A percentile compares a stretch with the other conserved stretches of the same genome.
Evolutionary conservation across 2,329 filamentous ascomycete species (phyloP).

Genomic region (Xylariomycetidae sp.): DNA sequence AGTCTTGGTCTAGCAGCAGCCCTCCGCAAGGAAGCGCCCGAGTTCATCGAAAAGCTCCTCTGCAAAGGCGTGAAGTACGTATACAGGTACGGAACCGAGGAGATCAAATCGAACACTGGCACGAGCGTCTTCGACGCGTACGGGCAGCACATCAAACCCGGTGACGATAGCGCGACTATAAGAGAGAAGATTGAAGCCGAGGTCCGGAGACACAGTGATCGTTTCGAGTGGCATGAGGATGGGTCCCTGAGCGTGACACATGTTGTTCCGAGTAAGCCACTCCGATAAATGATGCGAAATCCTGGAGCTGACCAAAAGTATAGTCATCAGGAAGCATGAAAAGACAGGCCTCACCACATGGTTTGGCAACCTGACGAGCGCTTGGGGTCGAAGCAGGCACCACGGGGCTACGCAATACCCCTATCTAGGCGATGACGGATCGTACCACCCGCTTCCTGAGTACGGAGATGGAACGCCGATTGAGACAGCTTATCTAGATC

Average conservation of each 20-base stretch:
- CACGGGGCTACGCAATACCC: constrained; percentile 28
- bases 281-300: neutral
- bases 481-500: constrained; percentile 23
- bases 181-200: constrained; percentile 26
- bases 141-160: constrained; percentile 21
- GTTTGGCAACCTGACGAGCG: constrained; percentile 32
- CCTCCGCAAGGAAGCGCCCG: constrained; percentile 21
- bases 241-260: constrained; percentile 31
- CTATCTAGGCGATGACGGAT: constrained; percentile 27
- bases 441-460: constrained; percentile 28
- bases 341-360: constrained; percentile 22
- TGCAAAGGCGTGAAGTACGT: constrained; percentile 26
- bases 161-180: constrained; percentile 18
- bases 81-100: constrained; percentile 23
- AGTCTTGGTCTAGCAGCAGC: constrained; percentile 23
- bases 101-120: constrained; percentile 26
- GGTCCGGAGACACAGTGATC: constrained; percentile 27
- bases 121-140: constrained; percentile 28
- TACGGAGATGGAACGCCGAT: constrained; percentile 26
- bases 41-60: constrained; percentile 24
- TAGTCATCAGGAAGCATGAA: constrained; percentile 25
- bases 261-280: constrained; percentile 22
- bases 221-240: constrained; percentile 30
- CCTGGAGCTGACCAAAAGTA: neutral
- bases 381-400: constrained; percentile 28